phyloP scores from a whole-genome alignment of 1,284 basidiomycete species.

The Cryptococcus hybrid region DNA sequence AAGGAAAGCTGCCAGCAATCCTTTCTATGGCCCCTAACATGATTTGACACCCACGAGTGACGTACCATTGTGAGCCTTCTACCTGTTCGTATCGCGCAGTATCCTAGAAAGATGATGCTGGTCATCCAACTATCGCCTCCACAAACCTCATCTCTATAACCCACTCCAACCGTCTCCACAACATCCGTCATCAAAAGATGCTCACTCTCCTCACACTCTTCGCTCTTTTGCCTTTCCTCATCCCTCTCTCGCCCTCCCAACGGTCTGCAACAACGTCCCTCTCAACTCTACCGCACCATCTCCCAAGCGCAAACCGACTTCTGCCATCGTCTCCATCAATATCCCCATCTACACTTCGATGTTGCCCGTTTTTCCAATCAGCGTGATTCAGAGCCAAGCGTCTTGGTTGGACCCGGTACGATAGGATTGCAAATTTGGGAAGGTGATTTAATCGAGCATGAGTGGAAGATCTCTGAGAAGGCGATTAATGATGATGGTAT shows the following conservation, averaged over 20 bases:
- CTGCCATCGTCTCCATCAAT: not conserved
- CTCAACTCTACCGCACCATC: not conserved
- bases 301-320: not conserved
- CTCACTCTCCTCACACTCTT: not conserved
- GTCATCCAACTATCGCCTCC: not conserved
- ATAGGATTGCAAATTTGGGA: not conserved
- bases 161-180: no score
- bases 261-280: not conserved
- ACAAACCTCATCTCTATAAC: not conserved
- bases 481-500: not conserved
- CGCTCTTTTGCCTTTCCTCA: not conserved
- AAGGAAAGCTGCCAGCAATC: no score
- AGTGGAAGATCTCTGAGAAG: not conserved
- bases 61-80: no score
- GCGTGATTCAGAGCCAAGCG: not conserved
- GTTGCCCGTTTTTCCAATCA: not conserved
- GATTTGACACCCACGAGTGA: no score
- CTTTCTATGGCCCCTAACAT: no score
- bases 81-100: no score
- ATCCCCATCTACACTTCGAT: not conserved
- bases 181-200: not conserved
- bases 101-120: no score
- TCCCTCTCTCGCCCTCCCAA: not conserved
- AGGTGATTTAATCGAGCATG: constrained; percentile 1
- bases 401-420: not conserved